Conservation (phyloP, 2,329 filamentous ascomycete species). For the Ophiosphaerella herpotricha region DNA sequence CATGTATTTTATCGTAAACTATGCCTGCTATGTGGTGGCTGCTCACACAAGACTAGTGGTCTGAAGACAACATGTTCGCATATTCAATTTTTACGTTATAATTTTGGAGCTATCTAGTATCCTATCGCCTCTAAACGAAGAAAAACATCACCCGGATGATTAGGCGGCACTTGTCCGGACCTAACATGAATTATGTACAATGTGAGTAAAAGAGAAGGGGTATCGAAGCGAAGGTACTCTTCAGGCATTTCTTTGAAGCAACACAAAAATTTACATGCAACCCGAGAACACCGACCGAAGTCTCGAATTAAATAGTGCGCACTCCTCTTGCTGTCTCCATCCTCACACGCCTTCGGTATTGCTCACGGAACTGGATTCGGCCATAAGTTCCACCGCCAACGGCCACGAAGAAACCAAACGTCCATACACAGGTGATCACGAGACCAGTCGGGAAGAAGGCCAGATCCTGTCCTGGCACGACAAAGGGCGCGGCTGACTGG, state of each 20-base stretch:
- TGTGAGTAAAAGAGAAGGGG: conserved; percentile 15
- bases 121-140: not conserved
- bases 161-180: not conserved
- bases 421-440: conserved; percentile 69
- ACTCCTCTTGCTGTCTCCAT: conserved; percentile 42
- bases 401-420: conserved; percentile 57
- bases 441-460: conserved; percentile 72
- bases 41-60: too few relatives aligned
- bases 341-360: conserved; percentile 61
- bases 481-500: conserved; percentile 57
- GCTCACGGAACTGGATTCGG: conserved; percentile 68
- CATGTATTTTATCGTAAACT: too few relatives aligned
- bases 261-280: not conserved
- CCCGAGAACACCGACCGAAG: not conserved
- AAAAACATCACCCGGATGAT: conserved; percentile 14
- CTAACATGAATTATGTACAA: conserved; percentile 22
- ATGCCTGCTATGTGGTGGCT: too few relatives aligned
- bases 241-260: conserved; percentile 5
- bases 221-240: conserved; percentile 23
- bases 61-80: too few relatives aligned
- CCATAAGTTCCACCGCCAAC: conserved; percentile 68
- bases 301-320: conserved; percentile 39
- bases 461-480: conserved; percentile 70
- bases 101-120: not conserved
- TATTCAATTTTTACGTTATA: not conserved